phyloP scores from a whole-genome alignment of 179 eudicot species.

The Silene vulgaris region DNA sequence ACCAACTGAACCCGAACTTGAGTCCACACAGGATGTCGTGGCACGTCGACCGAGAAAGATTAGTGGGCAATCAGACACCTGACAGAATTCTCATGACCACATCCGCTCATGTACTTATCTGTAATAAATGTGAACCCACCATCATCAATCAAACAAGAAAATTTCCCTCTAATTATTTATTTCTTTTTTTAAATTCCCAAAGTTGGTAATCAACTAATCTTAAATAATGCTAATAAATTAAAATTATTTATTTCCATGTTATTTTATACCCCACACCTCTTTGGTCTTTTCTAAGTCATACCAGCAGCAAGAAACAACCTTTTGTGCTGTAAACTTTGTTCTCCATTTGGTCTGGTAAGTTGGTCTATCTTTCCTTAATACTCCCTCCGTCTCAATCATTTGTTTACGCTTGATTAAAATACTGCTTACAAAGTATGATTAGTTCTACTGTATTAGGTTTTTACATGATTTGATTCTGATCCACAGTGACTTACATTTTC shows the following conservation, averaged over 20 bases:
- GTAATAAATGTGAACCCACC: conserved; percentile 14
- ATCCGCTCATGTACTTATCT: not conserved
- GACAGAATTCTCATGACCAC: not conserved
- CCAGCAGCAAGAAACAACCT: not conserved
- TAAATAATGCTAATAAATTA: too few relatives aligned
- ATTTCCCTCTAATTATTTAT: too few relatives aligned
- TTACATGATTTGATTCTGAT: not conserved
- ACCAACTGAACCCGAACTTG: not conserved
- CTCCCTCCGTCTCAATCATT: not conserved
- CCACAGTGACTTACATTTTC: not conserved
- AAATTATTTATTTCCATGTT: not conserved
- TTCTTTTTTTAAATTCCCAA: too few relatives aligned
- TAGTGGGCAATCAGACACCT: not conserved
- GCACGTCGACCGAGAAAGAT: not conserved
- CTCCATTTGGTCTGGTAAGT: conserved; percentile 9
- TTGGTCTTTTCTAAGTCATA: not conserved
- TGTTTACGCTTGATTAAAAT: not conserved
- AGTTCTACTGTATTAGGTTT: not conserved
- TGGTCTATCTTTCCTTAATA: not conserved
- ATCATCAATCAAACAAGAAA: not conserved
- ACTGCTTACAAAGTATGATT: not conserved
- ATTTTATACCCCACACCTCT: not conserved
- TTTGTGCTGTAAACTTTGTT: not conserved
- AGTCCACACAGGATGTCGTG: not conserved
- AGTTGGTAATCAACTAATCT: not conserved